Percentiles rank a stretch among this genome's conserved stretches.
phyloP scores from a whole-genome alignment of 352 stramenopile genomes.

The Globisporangium irregulare region DNA sequence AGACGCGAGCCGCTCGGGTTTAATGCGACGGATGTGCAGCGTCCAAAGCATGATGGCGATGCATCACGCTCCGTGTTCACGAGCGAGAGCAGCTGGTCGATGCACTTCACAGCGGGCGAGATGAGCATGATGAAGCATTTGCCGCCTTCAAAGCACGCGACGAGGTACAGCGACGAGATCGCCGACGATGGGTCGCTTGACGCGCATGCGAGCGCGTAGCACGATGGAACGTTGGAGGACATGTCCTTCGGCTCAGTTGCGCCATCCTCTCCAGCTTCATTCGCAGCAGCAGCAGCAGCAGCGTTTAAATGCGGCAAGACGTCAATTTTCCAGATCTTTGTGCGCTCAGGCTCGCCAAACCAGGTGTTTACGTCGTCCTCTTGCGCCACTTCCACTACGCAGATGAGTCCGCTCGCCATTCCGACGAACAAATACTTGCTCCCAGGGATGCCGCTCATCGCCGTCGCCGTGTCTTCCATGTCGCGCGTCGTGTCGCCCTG shows the following conservation, averaged over 20 bases:
- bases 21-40: constrained; percentile 47
- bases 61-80: constrained; percentile 56
- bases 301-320: constrained; percentile 49
- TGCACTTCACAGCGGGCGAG: constrained; percentile 46
- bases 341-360: constrained; percentile 29
- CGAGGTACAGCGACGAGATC: constrained; percentile 42
- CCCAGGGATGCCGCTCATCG: constrained; percentile 44
- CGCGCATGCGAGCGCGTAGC: constrained; percentile 53
- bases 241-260: constrained; percentile 12
- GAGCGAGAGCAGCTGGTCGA: constrained; percentile 73
- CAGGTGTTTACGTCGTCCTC: constrained; percentile 20
- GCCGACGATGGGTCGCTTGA: constrained; percentile 29
- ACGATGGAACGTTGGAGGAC: constrained; percentile 26
- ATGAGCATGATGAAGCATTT: constrained; percentile 83
- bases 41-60: constrained; percentile 26
- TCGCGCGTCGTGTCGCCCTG: constrained; percentile 44
- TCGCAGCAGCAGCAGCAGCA: neutral
- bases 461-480: constrained; percentile 42
- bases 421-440: constrained; percentile 68
- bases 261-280: neutral
- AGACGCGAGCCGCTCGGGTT: constrained; percentile 47
- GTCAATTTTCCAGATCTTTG: constrained; percentile 79
- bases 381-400: constrained; percentile 49
- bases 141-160: constrained; percentile 71
- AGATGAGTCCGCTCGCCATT: constrained; percentile 71